phyloP scores from a whole-genome alignment of 495 filamentous ascomycete genomes.

The Daldinia vernicosa region DNA sequence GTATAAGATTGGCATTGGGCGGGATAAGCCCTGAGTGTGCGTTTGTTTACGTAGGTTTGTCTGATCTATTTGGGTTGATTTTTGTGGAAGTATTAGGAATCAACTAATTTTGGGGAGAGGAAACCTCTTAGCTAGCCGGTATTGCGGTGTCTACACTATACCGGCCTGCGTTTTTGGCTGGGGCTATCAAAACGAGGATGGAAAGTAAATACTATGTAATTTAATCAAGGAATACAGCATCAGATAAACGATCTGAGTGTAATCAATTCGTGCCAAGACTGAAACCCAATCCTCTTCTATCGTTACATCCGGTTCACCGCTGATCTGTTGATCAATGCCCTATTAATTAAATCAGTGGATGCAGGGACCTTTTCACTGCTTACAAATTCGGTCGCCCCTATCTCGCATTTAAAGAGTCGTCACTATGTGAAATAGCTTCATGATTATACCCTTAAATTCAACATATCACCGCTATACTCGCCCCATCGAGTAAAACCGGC shows the following conservation, averaged over 20 bases:
- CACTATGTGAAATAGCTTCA: too few relatives aligned
- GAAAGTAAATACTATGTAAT: too few relatives aligned
- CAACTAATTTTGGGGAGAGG: neutral
- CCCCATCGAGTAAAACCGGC: too few relatives aligned
- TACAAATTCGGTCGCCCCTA: too few relatives aligned
- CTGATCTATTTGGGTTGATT: neutral
- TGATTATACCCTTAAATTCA: neutral
- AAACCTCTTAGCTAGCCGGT: neutral
- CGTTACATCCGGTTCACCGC: neutral
- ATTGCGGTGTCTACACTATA: too few relatives aligned
- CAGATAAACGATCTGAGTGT: neutral
- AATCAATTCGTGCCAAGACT: neutral
- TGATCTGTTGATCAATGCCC: neutral
- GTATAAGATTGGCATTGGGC: conserved; percentile 74
- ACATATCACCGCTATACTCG: too few relatives aligned
- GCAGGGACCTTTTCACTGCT: neutral
- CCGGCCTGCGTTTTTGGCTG: too few relatives aligned
- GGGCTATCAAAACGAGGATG: too few relatives aligned
- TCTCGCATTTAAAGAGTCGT: too few relatives aligned
- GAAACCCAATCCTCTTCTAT: neutral
- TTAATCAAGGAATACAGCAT: too few relatives aligned
- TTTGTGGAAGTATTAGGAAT: too few relatives aligned
- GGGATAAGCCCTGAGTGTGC: conserved; percentile 31
- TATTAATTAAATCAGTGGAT: neutral
- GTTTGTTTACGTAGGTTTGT: neutral